Evolutionary conservation across 2,329 filamentous ascomycete genomes (phyloP).

Genomic region (Monilinia vaccinii-corymbosi): DNA sequence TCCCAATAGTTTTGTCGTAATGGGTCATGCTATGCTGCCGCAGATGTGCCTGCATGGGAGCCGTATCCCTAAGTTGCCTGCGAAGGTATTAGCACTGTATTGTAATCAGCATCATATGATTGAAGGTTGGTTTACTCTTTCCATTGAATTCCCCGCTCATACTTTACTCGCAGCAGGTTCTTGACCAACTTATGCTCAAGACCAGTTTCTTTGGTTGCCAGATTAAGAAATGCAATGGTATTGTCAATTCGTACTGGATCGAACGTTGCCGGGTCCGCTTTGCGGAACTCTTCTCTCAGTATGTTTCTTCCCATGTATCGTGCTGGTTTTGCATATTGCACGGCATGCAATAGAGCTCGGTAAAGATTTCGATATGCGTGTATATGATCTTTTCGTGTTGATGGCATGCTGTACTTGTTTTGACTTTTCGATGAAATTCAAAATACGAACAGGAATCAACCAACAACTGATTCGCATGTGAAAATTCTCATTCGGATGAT

Average conservation of each 20-base stretch:
- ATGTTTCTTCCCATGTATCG: constrained; percentile 53
- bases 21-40: constrained; percentile 36
- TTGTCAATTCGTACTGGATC: constrained; percentile 46
- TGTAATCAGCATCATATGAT: not conserved
- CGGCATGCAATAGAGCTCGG: constrained; percentile 56
- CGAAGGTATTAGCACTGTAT: not conserved
- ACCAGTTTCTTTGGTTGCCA: constrained; percentile 53
- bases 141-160: constrained; percentile 13
- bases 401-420: not conserved
- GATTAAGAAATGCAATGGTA: constrained; percentile 61
- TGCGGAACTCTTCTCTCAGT: constrained; percentile 49
- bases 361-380: constrained; percentile 64
- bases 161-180: constrained; percentile 48
- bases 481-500: constrained; percentile 6
- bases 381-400: constrained; percentile 36
- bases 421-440: not conserved
- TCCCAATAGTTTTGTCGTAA: constrained; percentile 60
- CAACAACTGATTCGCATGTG: not conserved
- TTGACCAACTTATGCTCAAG: constrained; percentile 65
- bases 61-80: not conserved
- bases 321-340: constrained; percentile 62
- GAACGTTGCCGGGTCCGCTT: constrained; percentile 37
- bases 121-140: not conserved
- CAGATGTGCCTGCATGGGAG: constrained; percentile 13
- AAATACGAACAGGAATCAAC: not conserved